These are phyloP conservation scores for Macrophomina tecta DNA, from an alignment of 2,329 filamentous ascomycete species.

Conservation along the genomic window DNA sequence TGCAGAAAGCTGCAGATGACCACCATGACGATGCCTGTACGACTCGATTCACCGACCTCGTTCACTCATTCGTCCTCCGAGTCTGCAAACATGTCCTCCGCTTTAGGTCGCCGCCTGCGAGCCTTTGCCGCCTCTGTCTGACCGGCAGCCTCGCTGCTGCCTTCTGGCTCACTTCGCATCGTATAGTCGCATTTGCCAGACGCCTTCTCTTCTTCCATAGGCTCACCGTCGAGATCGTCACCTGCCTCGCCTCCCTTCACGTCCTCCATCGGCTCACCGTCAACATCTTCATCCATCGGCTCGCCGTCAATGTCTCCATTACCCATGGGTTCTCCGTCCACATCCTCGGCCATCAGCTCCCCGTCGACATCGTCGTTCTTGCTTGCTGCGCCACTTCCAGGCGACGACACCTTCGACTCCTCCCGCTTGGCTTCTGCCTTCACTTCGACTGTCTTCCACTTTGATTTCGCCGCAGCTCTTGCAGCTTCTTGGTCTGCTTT, in stretches of 20 bases:
- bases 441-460: constrained; percentile 27
- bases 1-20: background rate
- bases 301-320: constrained; percentile 30
- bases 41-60: background rate
- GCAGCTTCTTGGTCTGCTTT: constrained; percentile 32
- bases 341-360: constrained; percentile 29
- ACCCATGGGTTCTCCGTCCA: constrained; percentile 30
- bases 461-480: constrained; percentile 30
- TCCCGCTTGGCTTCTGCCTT: constrained; percentile 4
- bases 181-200: background rate
- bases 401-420: background rate
- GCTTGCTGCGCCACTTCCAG: constrained; percentile 7
- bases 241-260: constrained; percentile 29
- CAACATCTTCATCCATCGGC: constrained; percentile 30
- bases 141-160: constrained; percentile 33
- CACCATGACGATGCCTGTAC: background rate
- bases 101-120: constrained; percentile 42
- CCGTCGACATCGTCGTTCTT: constrained; percentile 28
- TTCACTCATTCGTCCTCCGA: constrained; percentile 28
- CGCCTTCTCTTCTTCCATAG: constrained; percentile 28
- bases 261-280: constrained; percentile 30
- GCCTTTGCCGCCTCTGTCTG: constrained; percentile 46
- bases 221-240: constrained; percentile 32
- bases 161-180: background rate
- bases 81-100: constrained; percentile 48